phyloP scores from a whole-genome alignment of 495 filamentous ascomycete genomes.

The Penicillium malachiteum region DNA sequence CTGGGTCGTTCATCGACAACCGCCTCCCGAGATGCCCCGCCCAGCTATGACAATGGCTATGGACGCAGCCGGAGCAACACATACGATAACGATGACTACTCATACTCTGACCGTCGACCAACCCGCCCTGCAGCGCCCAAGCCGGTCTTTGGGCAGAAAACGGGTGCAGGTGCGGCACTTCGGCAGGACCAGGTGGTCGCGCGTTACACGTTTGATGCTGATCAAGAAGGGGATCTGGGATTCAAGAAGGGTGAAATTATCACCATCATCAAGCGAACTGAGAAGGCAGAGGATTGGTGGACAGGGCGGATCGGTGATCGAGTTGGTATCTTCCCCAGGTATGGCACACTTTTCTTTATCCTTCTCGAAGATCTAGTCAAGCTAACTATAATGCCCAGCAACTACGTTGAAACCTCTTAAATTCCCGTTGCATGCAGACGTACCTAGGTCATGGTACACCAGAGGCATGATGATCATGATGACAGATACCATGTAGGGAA shows the following conservation, averaged over 20 bases:
- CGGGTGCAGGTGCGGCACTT: conserved; percentile 51
- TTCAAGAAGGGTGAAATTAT: conserved; percentile 97
- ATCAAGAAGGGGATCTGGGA: conserved; percentile 86
- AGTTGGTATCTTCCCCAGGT: conserved; percentile 63
- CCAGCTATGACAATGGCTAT: conserved; percentile 50
- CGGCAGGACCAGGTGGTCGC: conserved; percentile 85
- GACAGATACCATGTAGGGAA: background rate
- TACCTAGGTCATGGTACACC: too few species aligned
- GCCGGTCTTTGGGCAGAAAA: conserved; percentile 71
- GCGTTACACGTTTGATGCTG: conserved; percentile 87
- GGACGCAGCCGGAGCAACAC: conserved; percentile 48
- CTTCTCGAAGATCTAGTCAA: background rate
- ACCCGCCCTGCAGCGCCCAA: conserved; percentile 81
- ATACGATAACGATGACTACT: conserved; percentile 52
- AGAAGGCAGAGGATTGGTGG: conserved; percentile 90
- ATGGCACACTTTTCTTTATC: conserved; percentile 13
- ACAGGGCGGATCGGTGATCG: conserved; percentile 64
- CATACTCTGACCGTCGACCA: conserved; percentile 58
- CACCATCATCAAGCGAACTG: conserved; percentile 95
- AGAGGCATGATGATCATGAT: background rate
- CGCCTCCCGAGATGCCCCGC: conserved; percentile 42
- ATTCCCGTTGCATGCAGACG: conserved; percentile 4
- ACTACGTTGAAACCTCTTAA: conserved; percentile 46
- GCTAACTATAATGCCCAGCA: conserved; percentile 28
- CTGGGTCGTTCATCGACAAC: conserved; percentile 51